Evolutionary conservation across 2,329 filamentous ascomycete species (phyloP).

Genomic region (Pseudocercospora eumusae): DNA sequence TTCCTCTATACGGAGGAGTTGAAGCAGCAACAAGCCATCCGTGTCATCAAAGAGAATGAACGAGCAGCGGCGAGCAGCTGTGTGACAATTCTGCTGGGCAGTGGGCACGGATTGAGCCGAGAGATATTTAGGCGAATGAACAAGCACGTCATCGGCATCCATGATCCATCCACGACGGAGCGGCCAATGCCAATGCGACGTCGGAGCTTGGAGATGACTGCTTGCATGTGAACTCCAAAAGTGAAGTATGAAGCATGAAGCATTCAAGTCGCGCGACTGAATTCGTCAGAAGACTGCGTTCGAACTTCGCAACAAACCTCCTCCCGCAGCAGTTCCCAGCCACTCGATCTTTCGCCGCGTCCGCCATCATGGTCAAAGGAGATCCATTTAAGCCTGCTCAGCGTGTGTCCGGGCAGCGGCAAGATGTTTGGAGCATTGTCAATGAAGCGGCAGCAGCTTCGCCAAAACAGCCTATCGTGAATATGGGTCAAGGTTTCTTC

Average conservation of each 20-base stretch:
- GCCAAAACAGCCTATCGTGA: slow-evolving; percentile 65
- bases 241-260: slow-evolving; percentile 6
- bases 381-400: slow-evolving; percentile 55
- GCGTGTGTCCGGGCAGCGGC: slow-evolving; percentile 56
- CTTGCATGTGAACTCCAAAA: not conserved
- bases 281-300: not conserved
- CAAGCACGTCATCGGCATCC: not conserved
- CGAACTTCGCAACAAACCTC: not conserved
- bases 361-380: slow-evolving; percentile 32
- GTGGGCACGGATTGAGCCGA: not conserved
- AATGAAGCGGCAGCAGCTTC: slow-evolving; percentile 67
- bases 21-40: not conserved
- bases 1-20: not conserved
- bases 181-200: slow-evolving; percentile 19
- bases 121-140: not conserved
- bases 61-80: not conserved
- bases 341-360: slow-evolving; percentile 25
- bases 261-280: not conserved
- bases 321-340: slow-evolving; percentile 3
- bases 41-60: not conserved
- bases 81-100: not conserved
- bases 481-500: slow-evolving; percentile 75
- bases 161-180: not conserved
- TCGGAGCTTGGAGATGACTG: slow-evolving; percentile 13
- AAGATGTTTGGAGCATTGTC: slow-evolving; percentile 67